Base-by-base conservation (phyloP, 306 rosid species). In the Mimosa pudica region DNA sequence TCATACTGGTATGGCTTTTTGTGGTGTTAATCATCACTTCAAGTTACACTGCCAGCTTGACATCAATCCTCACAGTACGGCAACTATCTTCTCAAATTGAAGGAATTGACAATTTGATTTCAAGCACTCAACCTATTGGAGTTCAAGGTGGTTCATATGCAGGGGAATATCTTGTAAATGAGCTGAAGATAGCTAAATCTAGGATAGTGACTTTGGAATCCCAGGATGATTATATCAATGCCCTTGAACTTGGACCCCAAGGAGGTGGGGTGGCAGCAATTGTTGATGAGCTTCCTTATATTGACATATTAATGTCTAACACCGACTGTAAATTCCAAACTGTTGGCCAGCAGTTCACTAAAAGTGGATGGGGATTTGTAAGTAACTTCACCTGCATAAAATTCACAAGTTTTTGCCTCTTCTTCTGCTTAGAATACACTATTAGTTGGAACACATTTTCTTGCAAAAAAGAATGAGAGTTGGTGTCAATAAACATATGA, bases 41-140 rank as follows among this genome's bases (percentile, higher is more conserved):
- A 41, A 94, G 98, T 86, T 94, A 94, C 86, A 90, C 96, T 8
- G 97, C 98, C 84, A 92, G 96, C 86, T 90, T 94, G 90, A 94
- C 98, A 14, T 94, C 97, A 9, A 94, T 92, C 89, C 97, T 92
- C 76, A 92, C 96, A 1, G 92, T 90, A 80, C 90, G 85, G 79
- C 90, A 92, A 85, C 86, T 94, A 30, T 74, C 97, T 2, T 84
- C 97, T 13, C 86, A 90, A 24, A 89, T 94, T 35, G 94, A 80
- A 85, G 97, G 98, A 79, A 85, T 94, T 16, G 96, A 92, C 78
- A 85, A 85, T 85, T 87, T 94, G 86, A 81, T 85, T 58, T 77
- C 96, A 6, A 82, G 92, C 68, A 89, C 74, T 62, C 90, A 86
- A 63, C 90, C 80, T 17, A 92, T 94, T 11, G 98, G 97, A 84